Conservation (phyloP, 2,329 filamentous ascomycete genomes). For the Trichoderma semiorbis region DNA sequence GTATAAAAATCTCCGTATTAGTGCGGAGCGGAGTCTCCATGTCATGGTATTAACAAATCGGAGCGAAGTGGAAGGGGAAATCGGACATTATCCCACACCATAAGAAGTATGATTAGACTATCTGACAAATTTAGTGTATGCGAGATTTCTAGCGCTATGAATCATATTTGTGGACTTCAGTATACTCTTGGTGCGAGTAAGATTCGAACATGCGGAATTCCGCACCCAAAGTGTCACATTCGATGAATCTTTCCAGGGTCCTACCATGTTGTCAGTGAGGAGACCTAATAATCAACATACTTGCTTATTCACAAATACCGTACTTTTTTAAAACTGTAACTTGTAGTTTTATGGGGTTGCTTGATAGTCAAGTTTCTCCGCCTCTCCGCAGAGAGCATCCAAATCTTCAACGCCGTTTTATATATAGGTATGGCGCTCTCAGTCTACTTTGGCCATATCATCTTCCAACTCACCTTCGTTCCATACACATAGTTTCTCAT, state of each 20-base stretch:
- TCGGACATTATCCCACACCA: not conserved
- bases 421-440: not conserved
- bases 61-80: not conserved
- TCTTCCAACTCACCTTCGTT: not conserved
- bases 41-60: not conserved
- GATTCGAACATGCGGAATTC: not conserved
- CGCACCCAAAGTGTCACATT: not conserved
- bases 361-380: not conserved
- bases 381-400: not conserved
- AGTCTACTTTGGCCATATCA: not conserved
- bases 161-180: no score
- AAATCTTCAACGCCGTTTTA: not conserved
- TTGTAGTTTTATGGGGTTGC: not conserved
- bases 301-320: rapidly evolving
- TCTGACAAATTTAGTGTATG: not conserved
- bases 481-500: not conserved
- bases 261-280: not conserved
- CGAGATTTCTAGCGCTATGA: not conserved
- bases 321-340: not conserved
- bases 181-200: not conserved
- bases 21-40: not conserved
- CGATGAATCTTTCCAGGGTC: no score
- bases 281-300: not conserved
- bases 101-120: not conserved
- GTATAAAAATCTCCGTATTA: not conserved